These are phyloP conservation scores for Luvunga scandens DNA, from an alignment of 345 rosid species.

Conservation along the genomic window DNA sequence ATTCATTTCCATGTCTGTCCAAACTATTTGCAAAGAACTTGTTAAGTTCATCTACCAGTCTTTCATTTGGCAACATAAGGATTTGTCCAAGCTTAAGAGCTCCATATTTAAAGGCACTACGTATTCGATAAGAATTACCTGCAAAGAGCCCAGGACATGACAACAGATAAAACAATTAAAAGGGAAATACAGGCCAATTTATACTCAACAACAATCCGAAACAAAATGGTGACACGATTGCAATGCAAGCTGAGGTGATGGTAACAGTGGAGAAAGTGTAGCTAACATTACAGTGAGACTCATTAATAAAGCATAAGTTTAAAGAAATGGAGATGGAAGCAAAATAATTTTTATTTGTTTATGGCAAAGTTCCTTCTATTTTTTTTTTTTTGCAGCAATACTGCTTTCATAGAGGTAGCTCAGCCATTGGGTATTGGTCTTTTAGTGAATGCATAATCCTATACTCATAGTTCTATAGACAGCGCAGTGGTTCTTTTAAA, in stretches of 20 bases:
- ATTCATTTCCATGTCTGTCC: conserved; percentile 27
- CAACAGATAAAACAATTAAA: background rate
- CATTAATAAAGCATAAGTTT: background rate
- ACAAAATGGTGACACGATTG: background rate
- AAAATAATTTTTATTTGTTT: background rate
- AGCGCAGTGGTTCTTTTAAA: background rate
- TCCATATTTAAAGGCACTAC: conserved; percentile 38
- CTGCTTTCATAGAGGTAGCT: background rate
- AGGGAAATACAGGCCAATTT: background rate
- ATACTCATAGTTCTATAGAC: background rate
- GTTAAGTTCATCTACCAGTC: conserved; percentile 26
- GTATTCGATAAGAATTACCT: conserved; percentile 34
- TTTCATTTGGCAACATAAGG: conserved; percentile 28
- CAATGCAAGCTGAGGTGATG: background rate
- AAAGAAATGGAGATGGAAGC: background rate
- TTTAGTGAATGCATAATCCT: background rate
- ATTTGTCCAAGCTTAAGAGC: conserved; percentile 35
- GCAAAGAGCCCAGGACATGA: background rate
- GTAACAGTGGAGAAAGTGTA: background rate
- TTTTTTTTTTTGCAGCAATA: background rate
- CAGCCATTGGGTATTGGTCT: background rate
- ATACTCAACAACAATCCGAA: background rate
- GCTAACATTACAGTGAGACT: background rate
- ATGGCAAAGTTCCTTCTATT: background rate
- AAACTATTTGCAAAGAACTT: conserved; percentile 32